These are phyloP conservation scores for Backusella mclennaniae DNA, from an alignment of 192 early-diverging fungal species.

Conservation along the genomic window DNA sequence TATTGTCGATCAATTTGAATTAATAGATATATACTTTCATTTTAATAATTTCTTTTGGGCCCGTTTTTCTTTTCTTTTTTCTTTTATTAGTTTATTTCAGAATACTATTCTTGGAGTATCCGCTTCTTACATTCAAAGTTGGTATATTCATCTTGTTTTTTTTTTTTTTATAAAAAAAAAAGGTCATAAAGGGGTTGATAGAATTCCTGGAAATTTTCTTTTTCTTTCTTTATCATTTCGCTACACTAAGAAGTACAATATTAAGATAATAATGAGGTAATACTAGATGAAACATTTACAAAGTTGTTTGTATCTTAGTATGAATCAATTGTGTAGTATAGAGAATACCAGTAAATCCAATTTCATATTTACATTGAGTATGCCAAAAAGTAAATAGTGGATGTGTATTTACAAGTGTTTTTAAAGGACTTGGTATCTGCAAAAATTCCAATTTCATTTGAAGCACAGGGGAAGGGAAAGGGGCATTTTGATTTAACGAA, in stretches of 20 bases:
- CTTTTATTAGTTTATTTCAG: neutral
- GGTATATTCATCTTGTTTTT: neutral
- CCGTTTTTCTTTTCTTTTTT: neutral
- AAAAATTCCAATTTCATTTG: neutral
- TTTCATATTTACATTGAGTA: neutral
- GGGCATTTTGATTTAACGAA: neutral
- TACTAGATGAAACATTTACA: neutral
- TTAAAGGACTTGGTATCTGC: neutral
- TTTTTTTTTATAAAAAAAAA: neutral
- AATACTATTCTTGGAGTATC: neutral
- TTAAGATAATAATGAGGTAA: neutral
- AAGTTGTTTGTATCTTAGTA: too few species aligned
- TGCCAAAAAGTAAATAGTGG: neutral
- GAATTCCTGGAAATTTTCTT: neutral
- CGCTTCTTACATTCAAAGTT: neutral
- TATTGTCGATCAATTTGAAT: neutral
- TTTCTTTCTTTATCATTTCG: neutral
- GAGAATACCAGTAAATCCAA: neutral
- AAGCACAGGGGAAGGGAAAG: neutral
- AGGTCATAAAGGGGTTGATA: neutral
- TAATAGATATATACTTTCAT: neutral
- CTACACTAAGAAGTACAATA: neutral
- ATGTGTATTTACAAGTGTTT: neutral
- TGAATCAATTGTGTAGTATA: too few species aligned
- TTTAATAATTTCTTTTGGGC: neutral